Base-by-base conservation (phyloP, 139 green algal species). In the Dunaliella primolecta region DNA sequence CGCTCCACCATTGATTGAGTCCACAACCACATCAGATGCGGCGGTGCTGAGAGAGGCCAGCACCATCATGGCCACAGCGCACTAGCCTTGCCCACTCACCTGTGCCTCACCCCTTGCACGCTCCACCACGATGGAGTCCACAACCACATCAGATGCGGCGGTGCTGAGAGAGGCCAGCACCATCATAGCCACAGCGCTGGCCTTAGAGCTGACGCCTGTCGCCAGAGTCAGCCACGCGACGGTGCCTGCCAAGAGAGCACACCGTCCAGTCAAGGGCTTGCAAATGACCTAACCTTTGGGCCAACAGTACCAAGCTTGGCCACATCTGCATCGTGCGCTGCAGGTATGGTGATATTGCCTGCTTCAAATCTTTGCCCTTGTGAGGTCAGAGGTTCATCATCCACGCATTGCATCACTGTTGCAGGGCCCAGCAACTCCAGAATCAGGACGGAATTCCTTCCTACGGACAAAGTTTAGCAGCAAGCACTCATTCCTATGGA, bases 41-140 rank as follows among this genome's bases (percentile, higher is more conserved):
- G 97, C 97, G 0, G 95, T 98, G 35, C 89, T 89, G 1, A 97
- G 81, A 0, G 90, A 94, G 29, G 91, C 92, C 2, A 93, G 31
- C 3, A 95, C 34, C 83, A 98, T 92, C 31, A 83, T 87, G 0
- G 86, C 84, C 24, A 92, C 78, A 1, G 94, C 91, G 0, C 84
- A n/a, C n/a, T n/a, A n/a, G 15, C 46, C 46, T 64, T 64, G 33
- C 24, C 2, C 27, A 34, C 86, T 75, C 82, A 91, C 91, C 83
- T 91, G 83, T 1, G 88, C 85, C 57, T 91, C 83, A 0, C 90
- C 91, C 78, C 91, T 38, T 0, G 91, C 84, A 15, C 87, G 38
- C 89, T 97, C 94, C 81, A 99, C 97, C 37, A 99, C 97, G 36
- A 99, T 95, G 29, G 92, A 97, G 93, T 99, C 97, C n/a, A 98